Percentiles rank a stretch among this genome's conserved stretches.
These are phyloP conservation scores for Tylopilus sp. DNA, from an alignment of 768 basidiomycete species.

Conservation along the genomic window DNA sequence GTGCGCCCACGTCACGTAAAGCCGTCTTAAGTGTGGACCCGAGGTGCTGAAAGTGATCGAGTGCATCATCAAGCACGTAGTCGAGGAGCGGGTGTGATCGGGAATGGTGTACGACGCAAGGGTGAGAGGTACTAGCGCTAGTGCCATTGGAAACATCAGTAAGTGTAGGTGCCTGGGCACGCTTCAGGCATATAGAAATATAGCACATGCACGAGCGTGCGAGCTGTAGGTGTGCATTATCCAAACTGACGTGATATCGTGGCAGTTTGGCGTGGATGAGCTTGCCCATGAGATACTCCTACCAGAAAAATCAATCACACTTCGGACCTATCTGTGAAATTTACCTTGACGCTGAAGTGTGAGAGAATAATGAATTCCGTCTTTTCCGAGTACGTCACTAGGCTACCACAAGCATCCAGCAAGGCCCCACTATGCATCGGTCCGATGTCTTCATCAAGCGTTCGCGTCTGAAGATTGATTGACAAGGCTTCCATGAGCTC, in stretches of 20 bases:
- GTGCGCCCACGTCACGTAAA: neutral
- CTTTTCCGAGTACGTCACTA: slow-evolving; percentile 1
- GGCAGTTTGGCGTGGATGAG: neutral
- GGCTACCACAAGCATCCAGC: slow-evolving; percentile 8
- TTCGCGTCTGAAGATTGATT: neutral
- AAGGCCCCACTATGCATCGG: slow-evolving; percentile 5
- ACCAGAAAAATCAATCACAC: neutral
- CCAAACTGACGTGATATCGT: neutral
- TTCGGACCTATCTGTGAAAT: neutral
- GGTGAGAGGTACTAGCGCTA: too few species aligned
- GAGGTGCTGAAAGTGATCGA: neutral
- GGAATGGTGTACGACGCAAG: neutral
- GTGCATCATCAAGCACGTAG: neutral
- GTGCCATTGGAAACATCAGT: neutral
- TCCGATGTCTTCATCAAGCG: neutral
- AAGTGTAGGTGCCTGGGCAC: neutral
- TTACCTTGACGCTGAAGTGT: slow-evolving; percentile 5
- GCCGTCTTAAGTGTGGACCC: neutral
- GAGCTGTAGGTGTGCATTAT: neutral
- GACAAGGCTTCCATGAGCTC: slow-evolving; percentile 5
- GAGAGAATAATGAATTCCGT: slow-evolving; percentile 1
- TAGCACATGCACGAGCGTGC: slow-evolving; percentile 4
- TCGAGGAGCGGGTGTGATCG: neutral
- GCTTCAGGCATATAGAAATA: neutral
- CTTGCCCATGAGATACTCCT: slow-evolving; percentile 2